Base-by-base conservation (phyloP, 2,329 filamentous ascomycete species). In the Apiospora kogelbergensis region DNA sequence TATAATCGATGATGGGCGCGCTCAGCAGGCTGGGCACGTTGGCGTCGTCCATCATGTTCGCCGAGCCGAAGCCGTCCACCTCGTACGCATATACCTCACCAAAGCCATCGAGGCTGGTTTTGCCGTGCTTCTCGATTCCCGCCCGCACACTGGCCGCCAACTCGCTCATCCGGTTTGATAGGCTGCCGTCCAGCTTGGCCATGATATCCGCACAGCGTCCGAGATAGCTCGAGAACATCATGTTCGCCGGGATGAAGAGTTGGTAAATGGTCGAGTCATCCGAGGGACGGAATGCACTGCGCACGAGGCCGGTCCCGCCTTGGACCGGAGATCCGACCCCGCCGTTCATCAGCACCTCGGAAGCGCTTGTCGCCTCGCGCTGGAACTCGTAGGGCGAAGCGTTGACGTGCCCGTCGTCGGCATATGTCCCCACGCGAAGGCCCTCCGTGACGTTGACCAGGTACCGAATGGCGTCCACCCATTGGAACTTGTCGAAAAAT, bases 161-260 rank as follows among this genome's bases (percentile, higher is more conserved):
- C 45, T 80, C 79, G 17, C 80, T 80, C 87, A 93, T 92, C 68
- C 84, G 78, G 3, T 79, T 76, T 0, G 88, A 85, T 0, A 92
- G 81, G 0, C 69, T 72, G n/a, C 72, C 65, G 10, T 80, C 9
- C 83, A 86, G 76, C 7, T 73, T 72, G 30, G 80, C 77, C 79
- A 85, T 84, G 70, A 87, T 82, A 72, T 79, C 69, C 76, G 84
- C 75, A 74, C 85, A 78, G 0, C 84, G 81, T 13, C 81, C 80
- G 3, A 94, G 84, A 73, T 89, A 92, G 26, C 86, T 81, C 41
- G 90, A 84, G 72, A 94, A 90, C 91, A 93, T 93, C 91, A 94
- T 94, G 78, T 98, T 98, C 41, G 92, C 90, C 0, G 95, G 95
- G 74, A 98, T 93, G 74, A 97, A 90, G 79, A 94, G 95, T 77